Percentiles rank a stretch among this genome's conserved stretches.
Conservation (phyloP, 202 grass and related monocot genomes). For the Sporobolus alterniflorus region DNA sequence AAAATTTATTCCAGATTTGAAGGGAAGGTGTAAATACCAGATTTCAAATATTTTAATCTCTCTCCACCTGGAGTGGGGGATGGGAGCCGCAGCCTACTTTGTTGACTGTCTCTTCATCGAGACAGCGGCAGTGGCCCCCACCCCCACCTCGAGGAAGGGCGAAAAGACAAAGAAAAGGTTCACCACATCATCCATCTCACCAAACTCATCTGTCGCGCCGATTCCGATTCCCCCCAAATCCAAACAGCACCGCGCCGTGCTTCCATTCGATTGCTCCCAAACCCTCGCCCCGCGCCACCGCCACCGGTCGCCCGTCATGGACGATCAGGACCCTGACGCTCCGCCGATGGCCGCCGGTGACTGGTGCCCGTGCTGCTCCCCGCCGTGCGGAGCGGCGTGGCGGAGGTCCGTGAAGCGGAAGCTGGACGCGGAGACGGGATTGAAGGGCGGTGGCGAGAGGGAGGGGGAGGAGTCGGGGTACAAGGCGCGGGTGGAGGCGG, state of each 20-base stretch:
- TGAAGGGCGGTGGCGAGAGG: background rate
- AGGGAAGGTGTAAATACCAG: background rate
- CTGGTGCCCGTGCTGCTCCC: conserved; percentile 60
- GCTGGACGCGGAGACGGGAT: conserved; percentile 36
- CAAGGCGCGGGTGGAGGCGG: conserved; percentile 57
- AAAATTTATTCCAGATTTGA: background rate
- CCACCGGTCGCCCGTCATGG: conserved; percentile 31
- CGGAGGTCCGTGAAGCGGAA: conserved; percentile 85
- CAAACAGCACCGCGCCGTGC: conserved; percentile 10
- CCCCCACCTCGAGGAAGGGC: background rate
- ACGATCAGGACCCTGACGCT: conserved; percentile 19
- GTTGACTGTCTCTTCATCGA: background rate
- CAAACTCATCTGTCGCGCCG: background rate
- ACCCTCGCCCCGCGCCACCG: background rate
- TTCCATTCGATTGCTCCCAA: conserved; percentile 16
- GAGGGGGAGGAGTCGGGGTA: background rate
- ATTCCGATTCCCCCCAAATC: conserved; percentile 27
- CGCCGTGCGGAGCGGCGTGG: conserved; percentile 52
- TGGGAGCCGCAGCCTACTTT: background rate
- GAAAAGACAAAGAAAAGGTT: background rate
- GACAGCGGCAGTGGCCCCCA: background rate
- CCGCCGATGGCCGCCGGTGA: background rate
- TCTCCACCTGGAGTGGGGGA: background rate
- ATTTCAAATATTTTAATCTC: background rate
- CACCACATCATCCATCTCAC: background rate